These are phyloP conservation scores for Coniochaeta sp. DNA, from an alignment of 2,329 filamentous ascomycete genomes.

Conservation along the genomic window DNA sequence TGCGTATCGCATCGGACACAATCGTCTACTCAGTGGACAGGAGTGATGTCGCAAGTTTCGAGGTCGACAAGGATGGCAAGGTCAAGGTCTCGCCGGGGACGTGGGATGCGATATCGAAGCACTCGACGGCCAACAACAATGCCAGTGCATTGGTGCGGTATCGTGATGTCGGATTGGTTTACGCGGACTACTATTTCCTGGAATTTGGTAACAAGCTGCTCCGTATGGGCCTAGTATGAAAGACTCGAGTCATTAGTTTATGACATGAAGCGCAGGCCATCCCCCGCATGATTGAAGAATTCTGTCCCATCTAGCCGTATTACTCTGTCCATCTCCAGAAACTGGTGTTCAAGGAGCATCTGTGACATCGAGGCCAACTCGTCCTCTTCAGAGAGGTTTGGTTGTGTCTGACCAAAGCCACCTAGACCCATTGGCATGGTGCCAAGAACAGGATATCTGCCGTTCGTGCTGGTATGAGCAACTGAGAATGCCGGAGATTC, in stretches of 20 bases:
- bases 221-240: slow-evolving; percentile 11
- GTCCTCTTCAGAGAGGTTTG: background rate
- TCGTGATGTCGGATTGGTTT: slow-evolving; percentile 25
- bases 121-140: slow-evolving; percentile 11
- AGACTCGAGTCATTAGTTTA: background rate
- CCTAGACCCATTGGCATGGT: background rate
- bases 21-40: slow-evolving; percentile 1
- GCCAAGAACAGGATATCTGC: background rate
- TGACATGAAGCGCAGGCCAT: background rate
- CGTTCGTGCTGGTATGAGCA: background rate
- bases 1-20: slow-evolving; percentile 4
- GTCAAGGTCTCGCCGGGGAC: background rate
- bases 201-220: slow-evolving; percentile 34
- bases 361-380: background rate
- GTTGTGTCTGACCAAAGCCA: background rate
- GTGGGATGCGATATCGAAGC: slow-evolving; percentile 13
- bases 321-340: background rate
- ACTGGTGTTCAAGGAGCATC: background rate
- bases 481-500: background rate
- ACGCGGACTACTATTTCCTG: slow-evolving; percentile 33
- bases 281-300: background rate
- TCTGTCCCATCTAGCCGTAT: background rate
- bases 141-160: slow-evolving; percentile 7
- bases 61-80: background rate
- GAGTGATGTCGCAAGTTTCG: background rate